Base-by-base conservation (phyloP, 1,284 basidiomycete genomes). In the Ustilago cynodontis region DNA sequence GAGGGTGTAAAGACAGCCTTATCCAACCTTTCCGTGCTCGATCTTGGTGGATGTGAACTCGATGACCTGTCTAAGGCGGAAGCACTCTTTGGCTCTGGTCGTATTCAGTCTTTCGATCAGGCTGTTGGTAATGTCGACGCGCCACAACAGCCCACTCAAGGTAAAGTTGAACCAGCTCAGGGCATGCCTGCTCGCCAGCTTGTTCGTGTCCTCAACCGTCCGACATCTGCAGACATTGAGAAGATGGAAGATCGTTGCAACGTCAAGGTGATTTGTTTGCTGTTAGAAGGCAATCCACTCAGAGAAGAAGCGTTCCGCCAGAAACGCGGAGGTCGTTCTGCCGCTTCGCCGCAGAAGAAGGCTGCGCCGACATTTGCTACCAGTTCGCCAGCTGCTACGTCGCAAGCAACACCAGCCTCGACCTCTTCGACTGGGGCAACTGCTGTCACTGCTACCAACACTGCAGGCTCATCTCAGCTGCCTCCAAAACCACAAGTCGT, bases 21-120 rank as follows among this genome's bases (percentile, higher is more conserved):
- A 6, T 9, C 31, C 3, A 65, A 51, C 28, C 73, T 85, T 9
- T 53, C 41, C 2, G 61, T 70, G 14, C 70, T 85, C 24, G 81
- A 82, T 57, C 56, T 85, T 45, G 72, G 74, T 9, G 70, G 78
- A n/a, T 80, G 80, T 59, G 77, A 82, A 39, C 62, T 82, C 26
- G 74, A 82, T 29, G 69, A 80, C 33, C 75, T 85, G 10, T 28
- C 56, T 24, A 59, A 54, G 28, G 26, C 82, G 24, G 81, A 85
- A 51, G 43, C 58, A 9, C 43, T 77, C 13, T 83, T 83, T 47
- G 78, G 68, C 16, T 82, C 82, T 0, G 59, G 47, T 7, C 65
- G 71, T 39, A 75, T 74, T 18, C 68, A 69, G 39, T 45, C 64
- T 7, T 61, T 67, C 18, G 76, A 74, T 9, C 61, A 68, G 20